phyloP scores from a whole-genome alignment of 1,139 yeast species.

The Magnusiomyces suaveolens region DNA sequence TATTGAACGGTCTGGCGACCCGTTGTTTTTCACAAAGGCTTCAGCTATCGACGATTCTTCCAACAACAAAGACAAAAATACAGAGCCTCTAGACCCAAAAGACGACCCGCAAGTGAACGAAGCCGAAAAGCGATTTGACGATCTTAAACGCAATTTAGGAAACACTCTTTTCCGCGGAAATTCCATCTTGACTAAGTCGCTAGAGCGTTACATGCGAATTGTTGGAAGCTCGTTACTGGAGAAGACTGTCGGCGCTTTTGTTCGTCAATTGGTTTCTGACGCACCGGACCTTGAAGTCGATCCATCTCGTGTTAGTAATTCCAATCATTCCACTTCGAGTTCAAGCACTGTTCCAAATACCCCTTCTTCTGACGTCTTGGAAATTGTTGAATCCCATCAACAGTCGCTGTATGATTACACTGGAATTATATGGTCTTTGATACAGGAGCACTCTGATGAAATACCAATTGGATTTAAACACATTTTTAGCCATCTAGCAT shows the following conservation, averaged over 20 bases:
- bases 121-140: conserved; percentile 1
- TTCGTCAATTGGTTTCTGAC: conserved; percentile 45
- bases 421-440: conserved; percentile 61
- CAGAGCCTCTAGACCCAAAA: no score
- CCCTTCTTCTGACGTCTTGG: conserved; percentile 27
- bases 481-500: conserved; percentile 27
- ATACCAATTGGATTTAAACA: conserved; percentile 60
- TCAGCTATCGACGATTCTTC: no score
- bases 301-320: conserved; percentile 39
- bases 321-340: not conserved
- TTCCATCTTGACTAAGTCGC: conserved; percentile 66
- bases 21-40: not conserved
- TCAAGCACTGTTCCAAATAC: not conserved
- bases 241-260: conserved; percentile 59
- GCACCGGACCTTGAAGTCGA: conserved; percentile 65
- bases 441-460: conserved; percentile 61
- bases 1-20: conserved; percentile 7
- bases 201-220: conserved; percentile 67
- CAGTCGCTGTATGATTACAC: conserved; percentile 46
- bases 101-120: not conserved
- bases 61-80: no score
- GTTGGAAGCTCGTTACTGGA: conserved; percentile 74
- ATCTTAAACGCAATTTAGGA: conserved; percentile 28
- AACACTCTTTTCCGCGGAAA: conserved; percentile 81
- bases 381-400: conserved; percentile 43